phyloP scores from a whole-genome alignment of 2,329 filamentous ascomycete species.

The Calonectria crousiana region DNA sequence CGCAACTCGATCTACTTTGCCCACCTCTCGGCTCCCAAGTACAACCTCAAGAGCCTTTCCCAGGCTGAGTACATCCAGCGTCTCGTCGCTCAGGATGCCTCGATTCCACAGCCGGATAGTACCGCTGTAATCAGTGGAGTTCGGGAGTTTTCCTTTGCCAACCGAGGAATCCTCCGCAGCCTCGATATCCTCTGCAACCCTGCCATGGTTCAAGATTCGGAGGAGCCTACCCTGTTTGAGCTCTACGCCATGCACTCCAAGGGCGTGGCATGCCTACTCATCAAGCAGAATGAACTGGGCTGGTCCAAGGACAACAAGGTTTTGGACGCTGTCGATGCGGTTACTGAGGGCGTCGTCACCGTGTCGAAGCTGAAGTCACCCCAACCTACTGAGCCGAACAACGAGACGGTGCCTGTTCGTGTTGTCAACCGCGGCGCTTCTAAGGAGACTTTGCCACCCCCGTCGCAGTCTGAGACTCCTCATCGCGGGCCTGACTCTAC shows the following conservation, averaged over 20 bases:
- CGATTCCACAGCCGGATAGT: constrained; percentile 87
- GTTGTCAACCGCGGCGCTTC: constrained; percentile 49
- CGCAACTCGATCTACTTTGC: constrained; percentile 98
- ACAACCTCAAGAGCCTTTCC: constrained; percentile 83
- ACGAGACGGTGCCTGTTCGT: constrained; percentile 49
- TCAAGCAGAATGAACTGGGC: constrained; percentile 90
- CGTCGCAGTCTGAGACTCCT: constrained; percentile 42
- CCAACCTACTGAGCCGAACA: constrained; percentile 59
- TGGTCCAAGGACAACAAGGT: constrained; percentile 95
- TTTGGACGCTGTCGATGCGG: constrained; percentile 80
- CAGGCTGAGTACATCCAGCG: constrained; percentile 90
- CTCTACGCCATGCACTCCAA: constrained; percentile 98
- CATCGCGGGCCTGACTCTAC: constrained; percentile 49
- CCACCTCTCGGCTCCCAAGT: constrained; percentile 93
- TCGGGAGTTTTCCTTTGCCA: constrained; percentile 91
- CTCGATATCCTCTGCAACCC: constrained; percentile 86
- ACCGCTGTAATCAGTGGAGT: constrained; percentile 98
- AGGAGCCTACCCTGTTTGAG: constrained; percentile 87
- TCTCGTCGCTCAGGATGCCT: constrained; percentile 77
- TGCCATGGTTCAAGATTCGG: constrained; percentile 70
- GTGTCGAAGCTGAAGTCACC: constrained; percentile 76
- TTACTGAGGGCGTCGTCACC: constrained; percentile 78
- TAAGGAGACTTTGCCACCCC: constrained; percentile 51
- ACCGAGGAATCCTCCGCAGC: constrained; percentile 88
- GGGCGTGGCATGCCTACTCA: constrained; percentile 89